These are phyloP conservation scores for Yamadazyma atmosphaerica DNA, from an alignment of 1,139 yeast species.

Conservation along the genomic window DNA sequence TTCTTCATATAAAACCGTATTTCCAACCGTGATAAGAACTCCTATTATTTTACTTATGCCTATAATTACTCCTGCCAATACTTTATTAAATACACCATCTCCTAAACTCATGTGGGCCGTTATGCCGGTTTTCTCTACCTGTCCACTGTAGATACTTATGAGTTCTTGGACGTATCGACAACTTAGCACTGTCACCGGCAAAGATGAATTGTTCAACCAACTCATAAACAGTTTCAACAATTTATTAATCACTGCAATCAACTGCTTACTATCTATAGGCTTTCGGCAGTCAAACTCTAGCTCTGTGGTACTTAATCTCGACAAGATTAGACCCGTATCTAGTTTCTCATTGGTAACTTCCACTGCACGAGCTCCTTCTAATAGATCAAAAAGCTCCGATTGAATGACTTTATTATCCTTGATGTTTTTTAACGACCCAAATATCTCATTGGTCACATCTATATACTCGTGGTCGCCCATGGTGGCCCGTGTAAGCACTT, in stretches of 20 bases:
- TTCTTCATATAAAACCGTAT: constrained; percentile 70
- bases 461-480: constrained; percentile 26
- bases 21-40: constrained; percentile 47
- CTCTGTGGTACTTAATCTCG: constrained; percentile 38
- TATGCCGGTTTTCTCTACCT: constrained; percentile 9
- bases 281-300: constrained; percentile 33
- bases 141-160: constrained; percentile 37
- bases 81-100: constrained; percentile 40
- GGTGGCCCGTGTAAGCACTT: not conserved
- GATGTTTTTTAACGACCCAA: constrained; percentile 30
- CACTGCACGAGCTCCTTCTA: constrained; percentile 75
- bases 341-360: constrained; percentile 62
- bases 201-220: constrained; percentile 64
- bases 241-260: constrained; percentile 48
- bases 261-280: constrained; percentile 34
- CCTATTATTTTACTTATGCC: constrained; percentile 57
- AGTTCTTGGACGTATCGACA: constrained; percentile 62
- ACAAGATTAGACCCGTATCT: constrained; percentile 57
- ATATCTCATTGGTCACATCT: constrained; percentile 47
- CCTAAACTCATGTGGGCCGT: constrained; percentile 10
- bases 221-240: constrained; percentile 47
- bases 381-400: constrained; percentile 53
- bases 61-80: constrained; percentile 46
- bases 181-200: constrained; percentile 64
- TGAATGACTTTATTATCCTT: constrained; percentile 48